Conservation (phyloP, 2,329 filamentous ascomycete species). For the Penicillium sclerotigenum region DNA sequence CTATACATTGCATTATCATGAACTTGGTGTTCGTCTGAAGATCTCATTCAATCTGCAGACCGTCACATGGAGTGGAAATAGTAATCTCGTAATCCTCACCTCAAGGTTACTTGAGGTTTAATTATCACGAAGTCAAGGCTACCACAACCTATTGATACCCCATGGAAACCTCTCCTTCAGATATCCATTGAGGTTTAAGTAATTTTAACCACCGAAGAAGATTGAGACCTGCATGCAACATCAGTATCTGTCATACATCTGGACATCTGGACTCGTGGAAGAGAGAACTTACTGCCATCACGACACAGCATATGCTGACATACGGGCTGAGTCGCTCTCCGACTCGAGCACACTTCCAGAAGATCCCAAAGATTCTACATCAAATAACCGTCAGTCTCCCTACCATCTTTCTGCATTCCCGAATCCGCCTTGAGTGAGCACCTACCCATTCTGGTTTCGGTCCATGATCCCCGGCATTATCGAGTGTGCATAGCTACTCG, state of each 20-base stretch:
- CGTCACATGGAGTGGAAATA: not conserved
- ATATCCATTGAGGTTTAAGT: not conserved
- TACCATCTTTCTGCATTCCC: not conserved
- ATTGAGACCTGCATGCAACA: slow-evolving; percentile 32
- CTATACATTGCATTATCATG: slow-evolving; percentile 30
- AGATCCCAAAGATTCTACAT: slow-evolving; percentile 70
- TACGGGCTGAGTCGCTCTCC: slow-evolving; percentile 93
- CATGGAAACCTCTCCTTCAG: not conserved
- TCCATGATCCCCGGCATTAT: slow-evolving; percentile 88
- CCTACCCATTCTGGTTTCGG: slow-evolving; percentile 84
- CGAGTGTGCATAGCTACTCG: slow-evolving; percentile 87
- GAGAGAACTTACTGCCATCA: slow-evolving; percentile 75
- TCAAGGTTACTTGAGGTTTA: not conserved
- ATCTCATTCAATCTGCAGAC: not conserved
- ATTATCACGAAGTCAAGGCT: not conserved
- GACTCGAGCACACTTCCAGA: slow-evolving; percentile 93
- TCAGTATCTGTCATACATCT: slow-evolving; percentile 4
- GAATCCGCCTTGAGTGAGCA: slow-evolving; percentile 1
- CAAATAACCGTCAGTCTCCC: slow-evolving; percentile 3
- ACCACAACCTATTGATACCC: not conserved
- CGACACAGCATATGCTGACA: slow-evolving; percentile 85
- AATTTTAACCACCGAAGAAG: slow-evolving; percentile 36
- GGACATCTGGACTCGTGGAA: not conserved
- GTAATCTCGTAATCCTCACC: not conserved
- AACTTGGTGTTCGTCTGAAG: slow-evolving; percentile 13